These are phyloP conservation scores for Hirschioporus abietinus DNA, from an alignment of 768 basidiomycete genomes.

Conservation along the genomic window DNA sequence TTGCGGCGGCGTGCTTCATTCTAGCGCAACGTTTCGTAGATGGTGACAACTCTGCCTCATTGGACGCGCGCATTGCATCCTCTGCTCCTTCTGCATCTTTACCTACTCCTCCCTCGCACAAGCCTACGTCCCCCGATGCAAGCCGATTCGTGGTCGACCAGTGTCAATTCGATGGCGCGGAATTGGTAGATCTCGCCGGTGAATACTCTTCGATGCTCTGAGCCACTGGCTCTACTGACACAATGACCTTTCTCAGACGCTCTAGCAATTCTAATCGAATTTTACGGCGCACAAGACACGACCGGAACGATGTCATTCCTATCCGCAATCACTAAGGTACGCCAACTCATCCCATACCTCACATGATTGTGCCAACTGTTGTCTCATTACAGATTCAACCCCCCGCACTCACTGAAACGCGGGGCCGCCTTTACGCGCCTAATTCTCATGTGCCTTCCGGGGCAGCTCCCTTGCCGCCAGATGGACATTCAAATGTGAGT, in stretches of 20 bases:
- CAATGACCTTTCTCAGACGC: slow-evolving; percentile 42
- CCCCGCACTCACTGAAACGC: slow-evolving; percentile 32
- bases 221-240: neutral
- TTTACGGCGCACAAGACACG: slow-evolving; percentile 61
- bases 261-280: slow-evolving; percentile 62
- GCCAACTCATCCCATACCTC: slow-evolving; percentile 1
- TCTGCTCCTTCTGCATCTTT: slow-evolving; percentile 70
- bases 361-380: neutral
- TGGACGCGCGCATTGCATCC: slow-evolving; percentile 69
- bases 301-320: slow-evolving; percentile 43
- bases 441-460: slow-evolving; percentile 27
- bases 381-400: slow-evolving; percentile 38
- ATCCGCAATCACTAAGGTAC: slow-evolving; percentile 28
- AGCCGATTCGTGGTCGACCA: slow-evolving; percentile 63
- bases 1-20: slow-evolving; percentile 74
- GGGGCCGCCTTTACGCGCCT: slow-evolving; percentile 37
- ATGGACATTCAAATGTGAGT: neutral
- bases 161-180: slow-evolving; percentile 55
- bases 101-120: slow-evolving; percentile 76
- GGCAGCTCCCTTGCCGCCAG: neutral
- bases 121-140: slow-evolving; percentile 65
- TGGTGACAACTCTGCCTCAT: slow-evolving; percentile 66
- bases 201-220: slow-evolving; percentile 13
- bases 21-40: slow-evolving; percentile 69
- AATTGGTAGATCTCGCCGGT: slow-evolving; percentile 62